Evolutionary conservation across 2,329 filamentous ascomycete species (phyloP).

Genomic region (Seiridium unicorne): DNA sequence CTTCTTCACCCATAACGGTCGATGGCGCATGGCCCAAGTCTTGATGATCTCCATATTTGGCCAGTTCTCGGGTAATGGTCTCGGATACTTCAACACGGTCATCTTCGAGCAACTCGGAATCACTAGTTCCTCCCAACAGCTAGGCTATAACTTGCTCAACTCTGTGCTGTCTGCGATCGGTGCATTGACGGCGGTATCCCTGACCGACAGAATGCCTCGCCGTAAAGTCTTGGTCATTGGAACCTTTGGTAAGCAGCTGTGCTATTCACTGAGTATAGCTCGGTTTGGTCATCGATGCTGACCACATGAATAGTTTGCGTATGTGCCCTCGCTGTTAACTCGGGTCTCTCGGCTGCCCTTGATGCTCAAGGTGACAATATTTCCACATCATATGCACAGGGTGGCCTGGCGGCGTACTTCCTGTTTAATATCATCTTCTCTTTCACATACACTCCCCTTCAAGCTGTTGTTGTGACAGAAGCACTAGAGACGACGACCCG

Average conservation of each 20-base stretch:
- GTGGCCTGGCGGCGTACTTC: constrained; percentile 46
- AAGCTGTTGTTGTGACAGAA: constrained; percentile 45
- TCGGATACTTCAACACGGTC: constrained; percentile 49
- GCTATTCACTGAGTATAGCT: background rate
- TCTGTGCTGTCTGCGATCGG: constrained; percentile 42
- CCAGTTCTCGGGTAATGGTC: constrained; percentile 49
- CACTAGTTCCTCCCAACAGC: constrained; percentile 32
- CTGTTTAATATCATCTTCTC: constrained; percentile 49
- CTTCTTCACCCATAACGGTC: constrained; percentile 39
- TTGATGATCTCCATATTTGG: constrained; percentile 51
- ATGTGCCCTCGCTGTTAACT: constrained; percentile 40
- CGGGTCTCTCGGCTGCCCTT: constrained; percentile 39
- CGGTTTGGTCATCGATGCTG: too few relatives aligned
- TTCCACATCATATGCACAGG: constrained; percentile 35
- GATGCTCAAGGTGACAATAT: constrained; percentile 29
- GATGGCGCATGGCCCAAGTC: constrained; percentile 47
- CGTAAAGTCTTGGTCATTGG: constrained; percentile 43
- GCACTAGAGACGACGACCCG: constrained; percentile 46
- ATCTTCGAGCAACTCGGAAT: constrained; percentile 42
- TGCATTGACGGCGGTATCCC: constrained; percentile 38
- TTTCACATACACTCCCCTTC: constrained; percentile 49
- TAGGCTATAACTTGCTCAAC: constrained; percentile 47
- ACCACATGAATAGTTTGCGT: constrained; percentile 29
- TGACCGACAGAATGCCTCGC: constrained; percentile 45
- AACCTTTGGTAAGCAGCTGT: constrained; percentile 31